Base-by-base conservation (phyloP, 1,139 yeast species). In the Barnettozyma hawaiiensis region DNA sequence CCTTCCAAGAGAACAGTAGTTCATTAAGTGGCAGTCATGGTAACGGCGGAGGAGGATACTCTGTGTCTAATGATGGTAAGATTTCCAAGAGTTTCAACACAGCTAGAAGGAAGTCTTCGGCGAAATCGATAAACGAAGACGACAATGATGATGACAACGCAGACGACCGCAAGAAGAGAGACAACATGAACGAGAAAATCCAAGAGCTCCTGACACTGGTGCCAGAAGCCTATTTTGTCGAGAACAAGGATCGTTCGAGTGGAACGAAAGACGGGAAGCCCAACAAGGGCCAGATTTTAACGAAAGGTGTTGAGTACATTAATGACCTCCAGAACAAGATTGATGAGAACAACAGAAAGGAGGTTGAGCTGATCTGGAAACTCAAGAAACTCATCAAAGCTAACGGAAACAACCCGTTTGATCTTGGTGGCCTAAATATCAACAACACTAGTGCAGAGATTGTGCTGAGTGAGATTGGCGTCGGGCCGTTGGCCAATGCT, bases 251-350 rank as follows among this genome's bases (percentile, higher is more conserved):
- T 39, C 72, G 72, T 52, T 74, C 76, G 19, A 70, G 81, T 12
- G 85, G 89, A 4, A 78, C 89, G 3, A 85, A 84, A 51, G 96
- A 86, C 56, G 96, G 95, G 4, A 83, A 83, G 53, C 97, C 97
- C 1, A 89, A 89, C 59, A 90, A 90, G 65, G 97, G 97, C 2
- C 95, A 89, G 54, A 85, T 90, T 10, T 67, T 90, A 49, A 76
- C 89, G 16, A 83, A 85, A 55, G 78, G 94, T 1, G 95, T 89
- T 3, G 96, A 87, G 53, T 90, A 87, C 58, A 80, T 90, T 42
- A 81, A 79, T 49, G 69, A 70, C 52, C 66, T 90, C 35, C 96
- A 89, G 63, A 76, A 76, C 47, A 71, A 76, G 46, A 85, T 89
- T 47, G 97, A 89, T 56, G 77, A 77, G 45, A 78, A 76, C 57